Base-by-base conservation (phyloP, 129 eudicot species). In the Pulicaria dysenterica region DNA sequence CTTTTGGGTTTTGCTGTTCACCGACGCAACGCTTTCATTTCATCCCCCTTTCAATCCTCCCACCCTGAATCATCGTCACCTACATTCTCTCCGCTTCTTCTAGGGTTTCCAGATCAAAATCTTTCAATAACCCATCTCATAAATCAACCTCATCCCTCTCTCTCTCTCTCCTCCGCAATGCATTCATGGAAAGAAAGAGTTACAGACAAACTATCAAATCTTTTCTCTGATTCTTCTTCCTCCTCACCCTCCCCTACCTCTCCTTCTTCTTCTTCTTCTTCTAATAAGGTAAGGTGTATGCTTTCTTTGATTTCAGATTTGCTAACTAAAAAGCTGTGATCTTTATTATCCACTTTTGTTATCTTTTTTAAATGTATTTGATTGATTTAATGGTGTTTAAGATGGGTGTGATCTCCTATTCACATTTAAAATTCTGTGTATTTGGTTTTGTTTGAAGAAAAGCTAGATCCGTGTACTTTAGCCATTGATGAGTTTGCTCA, bases 101-200 rank as follows among this genome's bases (percentile, higher is more conserved):
- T 76, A 76, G 80, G 75, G 74, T 67, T 76, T 67, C 74, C 2
- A 58, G 15, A 44, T 55, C 73, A 7, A 24, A 24, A 24, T 24
- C 31, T 24, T 24, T 24, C 31, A 24, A 24, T 24, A 0, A 0
- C 50, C 55, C 38, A 13, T 24, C 8, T 50, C 39, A 34, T n/a
- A 12, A 40, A 4, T n/a, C 17, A 24, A 12, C 65, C 4, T 7
- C 7, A 40, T 72, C 64, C 2, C 48, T 34, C 34, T 24, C 24
- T 16, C 24, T 11, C n/a, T n/a, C n/a, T 54, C n/a, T 10, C 44
- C 2, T 17, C 55, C 48, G 57, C 69, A 40, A 85, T 85, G 89
- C 69, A 72, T 70, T 74, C 87, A 36, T 86, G 80, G 85, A 87
- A 82, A 68, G 80, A 84, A 45, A 87, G 74, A 74, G 85, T 87